These are phyloP conservation scores for Coniferiporia sulphurascens DNA, from an alignment of 1,284 basidiomycete species.

Conservation along the genomic window DNA sequence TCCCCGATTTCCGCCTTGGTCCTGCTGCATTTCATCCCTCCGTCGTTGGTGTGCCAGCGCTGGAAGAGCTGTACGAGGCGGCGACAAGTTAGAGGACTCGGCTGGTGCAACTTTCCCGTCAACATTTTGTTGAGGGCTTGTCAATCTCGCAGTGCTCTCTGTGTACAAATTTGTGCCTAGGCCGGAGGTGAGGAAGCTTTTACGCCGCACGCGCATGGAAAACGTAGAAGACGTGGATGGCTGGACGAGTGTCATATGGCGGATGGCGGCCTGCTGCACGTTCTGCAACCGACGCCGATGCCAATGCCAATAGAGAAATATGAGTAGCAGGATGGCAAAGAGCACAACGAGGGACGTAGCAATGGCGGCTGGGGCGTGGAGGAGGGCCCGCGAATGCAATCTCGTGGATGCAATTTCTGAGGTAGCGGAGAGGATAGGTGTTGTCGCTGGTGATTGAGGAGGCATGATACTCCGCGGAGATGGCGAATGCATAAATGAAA, in stretches of 20 bases:
- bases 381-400: not conserved
- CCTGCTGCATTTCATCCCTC: not conserved
- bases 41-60: not conserved
- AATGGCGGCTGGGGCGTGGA: not conserved
- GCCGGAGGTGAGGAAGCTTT: not conserved
- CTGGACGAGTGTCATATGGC: constrained; percentile 10
- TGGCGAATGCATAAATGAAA: not conserved
- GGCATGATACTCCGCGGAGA: not conserved
- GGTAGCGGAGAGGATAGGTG: not conserved
- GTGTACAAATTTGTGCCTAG: not conserved
- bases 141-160: not conserved
- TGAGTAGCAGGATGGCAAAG: not conserved
- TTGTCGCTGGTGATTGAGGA: not conserved
- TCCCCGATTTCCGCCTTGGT: not conserved
- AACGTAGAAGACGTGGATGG: not conserved
- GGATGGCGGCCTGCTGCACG: constrained; percentile 7
- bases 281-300: constrained; percentile 2
- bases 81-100: not conserved
- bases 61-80: not conserved
- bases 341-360: not conserved
- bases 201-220: not conserved
- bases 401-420: not conserved
- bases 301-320: constrained; percentile 3
- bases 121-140: not conserved
- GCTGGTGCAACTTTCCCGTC: not conserved